phyloP scores from a whole-genome alignment of 768 basidiomycete species.

The Mycena epipterygia region DNA sequence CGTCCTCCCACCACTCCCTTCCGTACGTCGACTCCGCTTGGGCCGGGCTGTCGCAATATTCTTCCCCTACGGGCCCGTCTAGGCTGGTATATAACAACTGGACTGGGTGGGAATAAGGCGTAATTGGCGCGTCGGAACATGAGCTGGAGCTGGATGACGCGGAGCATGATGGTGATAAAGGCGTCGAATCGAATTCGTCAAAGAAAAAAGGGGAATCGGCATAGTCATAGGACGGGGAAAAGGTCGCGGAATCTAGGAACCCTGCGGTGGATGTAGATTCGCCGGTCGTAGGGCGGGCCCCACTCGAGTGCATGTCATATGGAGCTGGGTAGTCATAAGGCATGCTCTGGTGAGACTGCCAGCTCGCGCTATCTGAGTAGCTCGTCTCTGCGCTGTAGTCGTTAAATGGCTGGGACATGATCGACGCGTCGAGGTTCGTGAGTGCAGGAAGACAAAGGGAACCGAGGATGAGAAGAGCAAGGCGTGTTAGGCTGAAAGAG shows the following conservation, averaged over 20 bases:
- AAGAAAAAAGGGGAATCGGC: constrained; percentile 24
- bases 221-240: constrained; percentile 21
- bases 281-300: constrained; percentile 8
- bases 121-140: constrained; percentile 32
- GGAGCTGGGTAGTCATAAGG: constrained; percentile 14
- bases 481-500: neutral
- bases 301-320: constrained; percentile 24
- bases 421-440: constrained; percentile 19
- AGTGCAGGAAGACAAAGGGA: neutral
- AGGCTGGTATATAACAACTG: constrained; percentile 16
- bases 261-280: constrained; percentile 22
- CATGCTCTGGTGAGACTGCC: constrained; percentile 17
- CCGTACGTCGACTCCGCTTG: constrained; percentile 6
- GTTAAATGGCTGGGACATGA: constrained; percentile 18
- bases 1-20: constrained; percentile 22
- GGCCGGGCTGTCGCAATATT: constrained; percentile 8
- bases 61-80: neutral
- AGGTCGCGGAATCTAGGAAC: constrained; percentile 13
- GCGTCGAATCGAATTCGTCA: constrained; percentile 18
- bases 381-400: constrained; percentile 22
- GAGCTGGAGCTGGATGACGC: constrained; percentile 33
- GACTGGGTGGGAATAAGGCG: constrained; percentile 12
- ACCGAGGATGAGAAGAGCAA: neutral
- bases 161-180: constrained; percentile 27
- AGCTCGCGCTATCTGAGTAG: constrained; percentile 14